Conservation (phyloP, 2,329 filamentous ascomycete species). For the Cladosporium sp. region DNA sequence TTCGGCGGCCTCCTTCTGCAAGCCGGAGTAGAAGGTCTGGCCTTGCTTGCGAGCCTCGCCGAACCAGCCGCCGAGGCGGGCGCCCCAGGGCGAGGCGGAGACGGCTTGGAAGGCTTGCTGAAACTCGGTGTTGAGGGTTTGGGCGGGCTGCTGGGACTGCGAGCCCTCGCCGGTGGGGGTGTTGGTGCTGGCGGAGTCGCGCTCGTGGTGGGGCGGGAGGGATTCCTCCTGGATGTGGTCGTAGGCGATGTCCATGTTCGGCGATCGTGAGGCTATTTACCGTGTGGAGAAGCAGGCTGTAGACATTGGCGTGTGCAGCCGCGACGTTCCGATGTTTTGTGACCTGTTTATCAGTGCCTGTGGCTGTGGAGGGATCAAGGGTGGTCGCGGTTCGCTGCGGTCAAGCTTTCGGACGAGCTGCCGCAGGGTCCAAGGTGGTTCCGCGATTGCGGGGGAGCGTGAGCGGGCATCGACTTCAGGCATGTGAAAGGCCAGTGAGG, state of each 20-base stretch:
- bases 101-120: slow-evolving; percentile 95
- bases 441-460: neutral
- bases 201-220: slow-evolving; percentile 47
- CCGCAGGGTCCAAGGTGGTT: neutral
- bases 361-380: neutral
- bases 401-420: neutral
- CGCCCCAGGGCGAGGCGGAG: slow-evolving; percentile 85
- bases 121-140: slow-evolving; percentile 73
- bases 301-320: neutral
- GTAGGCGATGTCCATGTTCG: slow-evolving; percentile 89
- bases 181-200: slow-evolving; percentile 36
- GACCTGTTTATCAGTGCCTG: neutral
- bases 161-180: slow-evolving; percentile 7
- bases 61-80: slow-evolving; percentile 79
- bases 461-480: neutral
- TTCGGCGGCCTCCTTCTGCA: slow-evolving; percentile 71
- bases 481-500: neutral
- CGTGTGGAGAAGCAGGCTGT: neutral
- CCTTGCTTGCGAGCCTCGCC: slow-evolving; percentile 88
- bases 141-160: slow-evolving; percentile 21
- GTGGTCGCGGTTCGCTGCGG: neutral
- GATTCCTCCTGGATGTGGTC: slow-evolving; percentile 90
- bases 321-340: neutral
- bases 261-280: neutral
- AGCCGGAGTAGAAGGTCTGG: slow-evolving; percentile 79